Evolutionary conservation across 352 stramenopile species (phyloP).

Genomic region (Phytophthora sansomeana): DNA sequence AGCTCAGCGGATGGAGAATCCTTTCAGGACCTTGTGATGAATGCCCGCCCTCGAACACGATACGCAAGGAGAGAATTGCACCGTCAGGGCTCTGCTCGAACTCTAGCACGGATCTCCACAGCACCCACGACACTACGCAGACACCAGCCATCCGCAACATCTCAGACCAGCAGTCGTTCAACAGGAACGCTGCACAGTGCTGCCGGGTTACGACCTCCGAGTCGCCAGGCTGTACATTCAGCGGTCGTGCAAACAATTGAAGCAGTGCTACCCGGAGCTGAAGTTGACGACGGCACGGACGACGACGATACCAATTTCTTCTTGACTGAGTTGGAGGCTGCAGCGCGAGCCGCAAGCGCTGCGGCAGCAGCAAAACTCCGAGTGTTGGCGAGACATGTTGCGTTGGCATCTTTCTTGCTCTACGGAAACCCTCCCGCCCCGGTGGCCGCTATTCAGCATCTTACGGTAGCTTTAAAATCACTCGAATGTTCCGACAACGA

Average conservation of each 20-base stretch:
- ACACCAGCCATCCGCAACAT: slow-evolving; percentile 2
- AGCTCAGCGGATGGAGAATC: slow-evolving; percentile 16
- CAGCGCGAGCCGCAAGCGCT: slow-evolving; percentile 31
- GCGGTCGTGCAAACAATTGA: slow-evolving; percentile 21
- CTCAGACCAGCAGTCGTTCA: slow-evolving; percentile 11
- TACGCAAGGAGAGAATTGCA: slow-evolving; percentile 61
- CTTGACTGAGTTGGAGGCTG: slow-evolving; percentile 75
- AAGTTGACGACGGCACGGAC: slow-evolving; percentile 26
- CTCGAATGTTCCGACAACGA: slow-evolving; percentile 20
- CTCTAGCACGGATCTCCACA: slow-evolving; percentile 47
- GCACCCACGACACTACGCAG: slow-evolving; percentile 19
- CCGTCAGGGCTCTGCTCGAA: slow-evolving; percentile 33
- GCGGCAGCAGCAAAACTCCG: slow-evolving; percentile 25
- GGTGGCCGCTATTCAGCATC: slow-evolving; percentile 41
- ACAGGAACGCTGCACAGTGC: slow-evolving; percentile 8
- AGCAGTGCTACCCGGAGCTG: slow-evolving; percentile 18
- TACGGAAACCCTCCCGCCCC: slow-evolving; percentile 52
- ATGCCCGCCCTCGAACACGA: slow-evolving; percentile 55
- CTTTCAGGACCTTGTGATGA: slow-evolving; percentile 37
- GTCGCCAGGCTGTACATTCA: slow-evolving; percentile 17
- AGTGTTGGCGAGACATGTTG: slow-evolving; percentile 50
- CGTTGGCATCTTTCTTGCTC: slow-evolving; percentile 55
- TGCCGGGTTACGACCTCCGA: slow-evolving; percentile 6
- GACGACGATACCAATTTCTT: slow-evolving; percentile 73
- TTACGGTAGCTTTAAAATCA: slow-evolving; percentile 50